Evolutionary conservation across 441 rosid species (phyloP).

Genomic region (Pelargonium fulgidum): DNA sequence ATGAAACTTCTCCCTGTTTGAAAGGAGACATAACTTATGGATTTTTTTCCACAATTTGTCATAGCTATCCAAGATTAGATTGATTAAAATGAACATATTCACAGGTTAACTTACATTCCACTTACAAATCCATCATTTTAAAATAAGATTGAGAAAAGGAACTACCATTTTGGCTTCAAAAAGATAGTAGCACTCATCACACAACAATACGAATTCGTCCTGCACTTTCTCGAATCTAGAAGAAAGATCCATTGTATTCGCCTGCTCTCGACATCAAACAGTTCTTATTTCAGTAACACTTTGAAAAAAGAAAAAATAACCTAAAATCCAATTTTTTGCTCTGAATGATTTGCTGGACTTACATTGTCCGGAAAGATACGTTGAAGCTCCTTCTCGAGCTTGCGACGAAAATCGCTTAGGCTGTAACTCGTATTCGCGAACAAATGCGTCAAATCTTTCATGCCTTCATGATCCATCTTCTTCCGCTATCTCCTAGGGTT

Average conservation of each 20-base stretch:
- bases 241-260: slow-evolving; percentile 71
- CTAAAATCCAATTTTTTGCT: neutral
- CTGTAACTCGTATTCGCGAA: slow-evolving; percentile 57
- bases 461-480: slow-evolving; percentile 46
- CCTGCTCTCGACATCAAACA: slow-evolving; percentile 30
- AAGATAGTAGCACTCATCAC: no score
- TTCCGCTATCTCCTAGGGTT: neutral
- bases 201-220: slow-evolving; percentile 35
- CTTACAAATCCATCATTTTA: no score
- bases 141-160: no score
- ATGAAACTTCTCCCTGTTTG: no score
- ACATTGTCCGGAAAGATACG: slow-evolving; percentile 66
- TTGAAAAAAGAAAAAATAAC: slow-evolving; percentile 5
- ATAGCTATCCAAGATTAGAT: no score
- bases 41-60: no score
- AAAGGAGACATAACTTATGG: no score
- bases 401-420: slow-evolving; percentile 50
- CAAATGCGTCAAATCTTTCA: slow-evolving; percentile 37
- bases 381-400: slow-evolving; percentile 68
- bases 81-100: no score
- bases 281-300: neutral
- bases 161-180: no score
- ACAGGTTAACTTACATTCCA: no score
- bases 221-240: slow-evolving; percentile 66
- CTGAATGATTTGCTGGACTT: neutral